phyloP scores from a whole-genome alignment of 2,329 filamentous ascomycete genomes.

The Cladophialophora psammophila region DNA sequence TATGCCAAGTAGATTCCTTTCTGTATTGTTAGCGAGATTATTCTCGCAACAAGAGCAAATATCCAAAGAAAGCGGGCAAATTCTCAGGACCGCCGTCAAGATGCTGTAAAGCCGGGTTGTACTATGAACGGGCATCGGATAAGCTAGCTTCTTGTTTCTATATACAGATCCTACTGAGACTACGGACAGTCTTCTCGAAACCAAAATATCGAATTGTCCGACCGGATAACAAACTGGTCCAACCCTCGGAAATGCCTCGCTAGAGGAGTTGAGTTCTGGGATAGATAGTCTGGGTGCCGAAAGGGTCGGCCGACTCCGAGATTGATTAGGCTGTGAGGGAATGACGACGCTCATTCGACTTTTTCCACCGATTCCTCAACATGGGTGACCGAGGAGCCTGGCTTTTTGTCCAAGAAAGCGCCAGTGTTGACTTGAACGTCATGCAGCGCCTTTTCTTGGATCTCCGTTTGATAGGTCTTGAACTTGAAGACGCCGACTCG shows the following conservation, averaged over 20 bases:
- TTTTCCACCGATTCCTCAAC: constrained; percentile 16
- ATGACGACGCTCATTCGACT: constrained; percentile 3
- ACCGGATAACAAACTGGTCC: neutral
- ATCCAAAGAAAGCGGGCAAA: no score
- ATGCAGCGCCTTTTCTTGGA: constrained; percentile 19
- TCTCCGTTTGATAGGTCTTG: constrained; percentile 21
- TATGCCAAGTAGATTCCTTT: neutral
- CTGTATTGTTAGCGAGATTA: neutral
- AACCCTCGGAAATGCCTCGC: neutral
- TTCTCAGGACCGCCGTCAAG: no score
- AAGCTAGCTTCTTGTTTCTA: no score
- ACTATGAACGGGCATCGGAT: no score
- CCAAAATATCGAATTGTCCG: neutral
- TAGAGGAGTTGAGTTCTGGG: neutral
- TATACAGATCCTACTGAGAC: neutral
- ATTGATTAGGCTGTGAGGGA: neutral
- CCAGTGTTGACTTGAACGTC: constrained; percentile 19
- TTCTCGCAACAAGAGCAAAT: no score
- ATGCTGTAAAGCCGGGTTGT: no score
- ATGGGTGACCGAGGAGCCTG: constrained; percentile 2
- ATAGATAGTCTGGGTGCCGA: neutral
- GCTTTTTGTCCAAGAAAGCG: constrained; percentile 21
- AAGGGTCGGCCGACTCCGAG: neutral
- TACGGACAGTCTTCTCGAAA: neutral
- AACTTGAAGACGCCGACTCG: constrained; percentile 18